Conservation (phyloP, 306 rosid genomes). For the Carpinus viminea region DNA sequence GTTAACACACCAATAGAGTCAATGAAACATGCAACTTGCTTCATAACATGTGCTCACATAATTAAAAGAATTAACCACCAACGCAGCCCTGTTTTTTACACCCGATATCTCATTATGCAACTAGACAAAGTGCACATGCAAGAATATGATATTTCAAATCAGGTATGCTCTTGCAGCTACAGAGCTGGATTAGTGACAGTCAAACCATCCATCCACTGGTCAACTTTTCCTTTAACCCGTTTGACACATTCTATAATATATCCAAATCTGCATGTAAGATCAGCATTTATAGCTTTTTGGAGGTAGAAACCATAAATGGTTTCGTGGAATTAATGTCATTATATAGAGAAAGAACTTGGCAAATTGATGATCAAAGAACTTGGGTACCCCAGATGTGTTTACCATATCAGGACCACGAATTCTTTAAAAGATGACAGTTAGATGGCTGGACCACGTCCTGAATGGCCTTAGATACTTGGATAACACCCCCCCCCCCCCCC, state of each 20-base stretch:
- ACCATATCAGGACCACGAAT: slow-evolving; percentile 61
- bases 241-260: slow-evolving; percentile 10
- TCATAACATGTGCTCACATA: neutral
- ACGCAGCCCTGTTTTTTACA: neutral
- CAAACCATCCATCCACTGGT: slow-evolving; percentile 24
- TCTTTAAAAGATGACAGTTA: slow-evolving; percentile 35
- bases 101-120: slow-evolving; percentile 9
- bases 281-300: slow-evolving; percentile 20
- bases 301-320: neutral
- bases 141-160: slow-evolving; percentile 16
- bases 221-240: neutral
- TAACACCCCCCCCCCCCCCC: neutral
- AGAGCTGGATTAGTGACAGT: neutral
- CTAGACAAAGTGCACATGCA: slow-evolving; percentile 20
- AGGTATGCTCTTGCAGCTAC: slow-evolving; percentile 17
- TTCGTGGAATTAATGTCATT: slow-evolving; percentile 20
- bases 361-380: slow-evolving; percentile 37
- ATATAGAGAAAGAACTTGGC: slow-evolving; percentile 28
- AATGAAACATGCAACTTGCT: neutral
- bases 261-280: slow-evolving; percentile 20
- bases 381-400: slow-evolving; percentile 38
- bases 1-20: neutral
- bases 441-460: slow-evolving; percentile 63
- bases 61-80: neutral
- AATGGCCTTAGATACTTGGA: slow-evolving; percentile 21